These are phyloP conservation scores for Suillus weaverae DNA, from an alignment of 768 basidiomycete genomes.

Conservation along the genomic window DNA sequence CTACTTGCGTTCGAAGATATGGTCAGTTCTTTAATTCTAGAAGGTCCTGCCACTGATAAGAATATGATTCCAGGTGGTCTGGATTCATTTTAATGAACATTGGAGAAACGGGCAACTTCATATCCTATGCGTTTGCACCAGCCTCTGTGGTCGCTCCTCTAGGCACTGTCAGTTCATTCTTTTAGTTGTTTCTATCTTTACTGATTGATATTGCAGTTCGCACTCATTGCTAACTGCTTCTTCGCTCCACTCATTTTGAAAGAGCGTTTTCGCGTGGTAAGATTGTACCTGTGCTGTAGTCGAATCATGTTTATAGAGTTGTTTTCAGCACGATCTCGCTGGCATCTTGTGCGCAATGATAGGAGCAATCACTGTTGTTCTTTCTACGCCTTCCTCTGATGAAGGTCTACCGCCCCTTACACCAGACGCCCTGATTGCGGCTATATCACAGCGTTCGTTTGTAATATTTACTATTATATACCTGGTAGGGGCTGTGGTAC, in stretches of 20 bases:
- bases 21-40: slow-evolving; percentile 46
- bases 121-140: slow-evolving; percentile 86
- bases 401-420: slow-evolving; percentile 55
- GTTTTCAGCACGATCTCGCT: slow-evolving; percentile 65
- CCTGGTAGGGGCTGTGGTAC: slow-evolving; percentile 50
- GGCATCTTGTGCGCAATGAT: slow-evolving; percentile 80
- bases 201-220: slow-evolving; percentile 52
- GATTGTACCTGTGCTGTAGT: slow-evolving; percentile 17
- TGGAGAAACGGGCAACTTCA: slow-evolving; percentile 90
- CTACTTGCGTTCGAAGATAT: slow-evolving; percentile 83
- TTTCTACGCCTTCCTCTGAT: slow-evolving; percentile 72
- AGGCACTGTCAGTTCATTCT: slow-evolving; percentile 71
- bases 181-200: background rate
- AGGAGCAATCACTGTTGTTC: slow-evolving; percentile 92
- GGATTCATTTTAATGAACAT: slow-evolving; percentile 89
- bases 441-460: slow-evolving; percentile 73
- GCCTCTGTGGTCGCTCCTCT: slow-evolving; percentile 93
- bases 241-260: slow-evolving; percentile 85
- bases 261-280: slow-evolving; percentile 79
- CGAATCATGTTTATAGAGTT: slow-evolving; percentile 15
- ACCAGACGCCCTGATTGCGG: slow-evolving; percentile 62
- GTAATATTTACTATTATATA: slow-evolving; percentile 73
- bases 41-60: background rate
- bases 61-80: slow-evolving; percentile 64
- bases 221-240: slow-evolving; percentile 92